Evolutionary conservation across 1,139 yeast genomes (phyloP).

Genomic region (Zygosaccharomyces pseudobailii): DNA sequence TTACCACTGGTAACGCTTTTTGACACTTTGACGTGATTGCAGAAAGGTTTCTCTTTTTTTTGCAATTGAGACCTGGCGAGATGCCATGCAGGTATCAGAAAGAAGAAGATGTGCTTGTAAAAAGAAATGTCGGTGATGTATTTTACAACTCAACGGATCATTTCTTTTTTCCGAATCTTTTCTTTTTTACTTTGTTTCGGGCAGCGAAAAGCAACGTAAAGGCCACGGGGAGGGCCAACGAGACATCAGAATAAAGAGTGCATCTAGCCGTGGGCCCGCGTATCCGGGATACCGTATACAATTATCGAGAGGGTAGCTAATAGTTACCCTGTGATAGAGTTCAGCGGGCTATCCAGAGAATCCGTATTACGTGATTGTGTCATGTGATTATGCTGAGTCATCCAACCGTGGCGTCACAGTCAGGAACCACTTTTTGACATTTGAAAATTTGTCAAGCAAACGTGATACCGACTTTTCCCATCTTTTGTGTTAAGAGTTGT

Average conservation of each 20-base stretch:
- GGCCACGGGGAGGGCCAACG: too few species aligned
- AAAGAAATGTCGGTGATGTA: not conserved
- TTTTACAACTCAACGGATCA: not conserved
- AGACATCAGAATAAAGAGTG: too few species aligned
- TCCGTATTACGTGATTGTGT: not conserved
- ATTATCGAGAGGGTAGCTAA: too few species aligned
- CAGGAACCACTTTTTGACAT: not conserved
- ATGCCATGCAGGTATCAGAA: not conserved
- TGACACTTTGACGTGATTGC: not conserved
- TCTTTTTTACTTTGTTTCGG: not conserved
- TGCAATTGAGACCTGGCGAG: not conserved
- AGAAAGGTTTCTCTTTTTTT: not conserved
- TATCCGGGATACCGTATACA: too few species aligned
- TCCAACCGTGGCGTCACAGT: not conserved
- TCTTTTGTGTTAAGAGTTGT: not conserved
- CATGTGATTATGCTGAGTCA: not conserved
- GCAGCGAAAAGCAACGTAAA: not conserved
- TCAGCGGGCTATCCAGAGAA: too few species aligned
- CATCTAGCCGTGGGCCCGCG: too few species aligned
- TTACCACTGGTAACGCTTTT: not conserved
- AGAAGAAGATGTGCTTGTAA: not conserved
- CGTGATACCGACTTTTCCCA: slow-evolving; percentile 1
- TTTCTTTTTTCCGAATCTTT: not conserved
- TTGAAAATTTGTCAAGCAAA: not conserved
- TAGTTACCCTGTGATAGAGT: too few species aligned